Evolutionary conservation across 768 basidiomycete genomes (phyloP).

Genomic region (Plicaturopsis crispa): DNA sequence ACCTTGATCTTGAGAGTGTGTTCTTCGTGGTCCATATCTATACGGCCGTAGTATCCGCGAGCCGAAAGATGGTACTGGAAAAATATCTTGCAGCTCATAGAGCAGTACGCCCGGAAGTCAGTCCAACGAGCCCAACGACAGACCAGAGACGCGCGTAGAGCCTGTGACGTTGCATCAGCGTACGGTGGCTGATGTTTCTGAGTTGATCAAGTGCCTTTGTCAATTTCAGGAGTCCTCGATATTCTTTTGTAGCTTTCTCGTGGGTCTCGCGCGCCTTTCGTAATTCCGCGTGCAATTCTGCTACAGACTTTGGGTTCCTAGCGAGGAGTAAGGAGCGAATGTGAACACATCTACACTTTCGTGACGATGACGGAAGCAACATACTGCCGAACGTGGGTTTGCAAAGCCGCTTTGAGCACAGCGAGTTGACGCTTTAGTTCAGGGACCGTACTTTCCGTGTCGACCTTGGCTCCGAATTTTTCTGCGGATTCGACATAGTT

Average conservation of each 20-base stretch:
- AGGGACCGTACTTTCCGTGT: too few relatives aligned
- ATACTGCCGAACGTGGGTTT: too few relatives aligned
- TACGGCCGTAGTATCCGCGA: slow-evolving; percentile 86
- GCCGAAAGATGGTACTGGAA: slow-evolving; percentile 78
- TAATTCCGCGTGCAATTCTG: neutral
- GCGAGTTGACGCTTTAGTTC: too few relatives aligned
- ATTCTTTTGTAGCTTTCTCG: neutral
- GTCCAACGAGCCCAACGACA: slow-evolving; percentile 72
- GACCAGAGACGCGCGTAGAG: slow-evolving; percentile 56
- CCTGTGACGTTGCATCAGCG: slow-evolving; percentile 44
- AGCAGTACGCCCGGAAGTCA: slow-evolving; percentile 81
- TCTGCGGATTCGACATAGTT: too few relatives aligned
- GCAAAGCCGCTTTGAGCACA: too few relatives aligned
- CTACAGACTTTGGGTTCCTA: neutral
- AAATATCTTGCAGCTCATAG: slow-evolving; percentile 76
- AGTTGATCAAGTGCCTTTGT: too few relatives aligned
- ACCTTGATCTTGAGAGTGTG: slow-evolving; percentile 63
- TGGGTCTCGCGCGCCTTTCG: neutral
- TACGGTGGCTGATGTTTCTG: too few relatives aligned
- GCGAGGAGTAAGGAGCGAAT: too few relatives aligned
- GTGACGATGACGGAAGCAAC: too few relatives aligned
- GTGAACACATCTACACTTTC: too few relatives aligned
- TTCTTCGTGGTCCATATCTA: slow-evolving; percentile 75
- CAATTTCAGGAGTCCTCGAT: neutral
- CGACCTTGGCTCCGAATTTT: too few relatives aligned